phyloP scores from a whole-genome alignment of 1,284 basidiomycete species.

The Ganoderma meredithae region DNA sequence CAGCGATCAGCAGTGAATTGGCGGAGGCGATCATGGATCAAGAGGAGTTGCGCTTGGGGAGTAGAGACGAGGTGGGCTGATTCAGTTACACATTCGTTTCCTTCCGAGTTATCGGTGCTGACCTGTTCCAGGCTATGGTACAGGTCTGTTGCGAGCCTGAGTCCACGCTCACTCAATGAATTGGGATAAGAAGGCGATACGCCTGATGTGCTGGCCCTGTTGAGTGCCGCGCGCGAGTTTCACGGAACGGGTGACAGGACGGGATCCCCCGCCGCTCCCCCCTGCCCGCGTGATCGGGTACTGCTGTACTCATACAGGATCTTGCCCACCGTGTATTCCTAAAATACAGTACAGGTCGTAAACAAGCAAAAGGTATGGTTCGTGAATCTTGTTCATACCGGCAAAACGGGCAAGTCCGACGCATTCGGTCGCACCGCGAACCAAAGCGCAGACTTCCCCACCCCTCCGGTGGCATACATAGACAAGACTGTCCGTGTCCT shows the following conservation, averaged over 20 bases:
- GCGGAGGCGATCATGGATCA: neutral
- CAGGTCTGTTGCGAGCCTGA: neutral
- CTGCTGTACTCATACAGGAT: neutral
- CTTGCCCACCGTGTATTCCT: neutral
- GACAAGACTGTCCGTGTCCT: too few species aligned
- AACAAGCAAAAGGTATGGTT: neutral
- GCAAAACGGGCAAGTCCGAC: neutral
- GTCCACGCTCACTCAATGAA: too few species aligned
- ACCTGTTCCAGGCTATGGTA: neutral
- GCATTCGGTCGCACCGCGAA: neutral
- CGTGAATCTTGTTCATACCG: neutral
- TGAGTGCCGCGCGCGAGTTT: neutral
- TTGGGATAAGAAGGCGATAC: neutral
- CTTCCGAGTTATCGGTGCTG: neutral
- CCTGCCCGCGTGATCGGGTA: neutral
- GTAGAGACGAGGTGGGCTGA: neutral
- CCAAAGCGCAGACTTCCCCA: constrained; percentile 1
- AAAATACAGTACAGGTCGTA: constrained; percentile 2
- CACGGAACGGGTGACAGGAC: neutral
- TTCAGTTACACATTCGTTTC: too few species aligned
- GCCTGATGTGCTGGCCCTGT: neutral
- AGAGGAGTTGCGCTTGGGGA: neutral
- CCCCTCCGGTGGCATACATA: neutral
- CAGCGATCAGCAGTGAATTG: neutral
- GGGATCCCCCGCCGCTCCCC: too few species aligned